A percentile compares a stretch with the other conserved stretches of the same genome.
Conservation (phyloP, 2,329 filamentous ascomycete genomes). For the Hypoxylon sp. region DNA sequence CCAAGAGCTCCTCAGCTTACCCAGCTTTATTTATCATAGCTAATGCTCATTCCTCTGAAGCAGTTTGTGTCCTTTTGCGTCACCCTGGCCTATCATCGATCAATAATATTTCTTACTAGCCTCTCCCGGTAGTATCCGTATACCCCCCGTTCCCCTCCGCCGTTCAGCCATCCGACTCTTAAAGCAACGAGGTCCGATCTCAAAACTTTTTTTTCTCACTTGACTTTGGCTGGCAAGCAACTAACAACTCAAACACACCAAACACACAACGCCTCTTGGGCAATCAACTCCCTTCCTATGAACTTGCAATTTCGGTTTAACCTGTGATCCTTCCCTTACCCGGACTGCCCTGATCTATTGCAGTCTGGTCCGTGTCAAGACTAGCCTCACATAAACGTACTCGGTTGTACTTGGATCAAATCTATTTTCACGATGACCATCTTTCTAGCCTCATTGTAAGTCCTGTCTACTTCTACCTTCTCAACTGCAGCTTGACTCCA, state of each 20-base stretch:
- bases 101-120: slow-evolving; percentile 39
- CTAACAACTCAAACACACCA: slow-evolving; percentile 3
- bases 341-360: slow-evolving; percentile 27
- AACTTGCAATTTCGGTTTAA: slow-evolving; percentile 40
- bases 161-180: slow-evolving; percentile 36
- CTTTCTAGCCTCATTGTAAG: slow-evolving; percentile 67
- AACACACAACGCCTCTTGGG: slow-evolving; percentile 10
- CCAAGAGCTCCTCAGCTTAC: slow-evolving; percentile 36
- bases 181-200: slow-evolving; percentile 40
- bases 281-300: slow-evolving; percentile 33
- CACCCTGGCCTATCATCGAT: slow-evolving; percentile 37
- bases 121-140: slow-evolving; percentile 38
- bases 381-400: slow-evolving; percentile 15
- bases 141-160: slow-evolving; percentile 37
- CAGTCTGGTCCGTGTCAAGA: slow-evolving; percentile 26
- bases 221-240: slow-evolving; percentile 18
- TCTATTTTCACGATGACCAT: slow-evolving; percentile 62
- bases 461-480: slow-evolving; percentile 28
- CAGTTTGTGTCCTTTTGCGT: slow-evolving; percentile 35
- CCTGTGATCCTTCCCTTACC: slow-evolving; percentile 8
- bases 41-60: slow-evolving; percentile 22
- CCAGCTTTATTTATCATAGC: slow-evolving; percentile 35
- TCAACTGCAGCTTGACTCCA: background rate
- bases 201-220: slow-evolving; percentile 40
- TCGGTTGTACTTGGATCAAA: slow-evolving; percentile 7